Conservation (phyloP, 345 rosid species). For the Hibiscus syriacus region DNA sequence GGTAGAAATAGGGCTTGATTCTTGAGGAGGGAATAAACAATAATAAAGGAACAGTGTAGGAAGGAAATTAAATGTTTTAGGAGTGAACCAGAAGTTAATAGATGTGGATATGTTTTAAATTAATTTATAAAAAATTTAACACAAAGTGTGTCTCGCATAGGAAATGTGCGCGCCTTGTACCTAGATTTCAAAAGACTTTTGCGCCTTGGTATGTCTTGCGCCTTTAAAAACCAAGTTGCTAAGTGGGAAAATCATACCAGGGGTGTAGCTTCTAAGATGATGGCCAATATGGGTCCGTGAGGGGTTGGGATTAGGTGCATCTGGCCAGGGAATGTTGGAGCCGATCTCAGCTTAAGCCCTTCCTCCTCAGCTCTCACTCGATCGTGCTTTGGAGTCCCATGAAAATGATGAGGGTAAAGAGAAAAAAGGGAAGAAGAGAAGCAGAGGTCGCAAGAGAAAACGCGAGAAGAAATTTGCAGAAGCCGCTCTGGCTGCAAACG, state of each 20-base stretch:
- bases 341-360: conserved; percentile 79
- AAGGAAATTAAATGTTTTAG: too few species aligned
- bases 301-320: conserved; percentile 86
- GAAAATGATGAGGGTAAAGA: conserved; percentile 34
- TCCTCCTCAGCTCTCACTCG: conserved; percentile 75
- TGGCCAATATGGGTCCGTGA: conserved; percentile 91
- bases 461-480: conserved; percentile 72
- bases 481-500: too few species aligned
- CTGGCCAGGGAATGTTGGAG: conserved; percentile 77
- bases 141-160: too few species aligned
- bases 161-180: too few species aligned
- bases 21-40: too few species aligned
- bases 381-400: conserved; percentile 51
- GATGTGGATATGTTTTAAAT: too few species aligned
- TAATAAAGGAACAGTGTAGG: too few species aligned
- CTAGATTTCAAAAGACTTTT: too few species aligned
- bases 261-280: conserved; percentile 93
- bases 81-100: too few species aligned
- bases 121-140: too few species aligned
- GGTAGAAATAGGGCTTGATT: too few species aligned
- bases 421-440: conserved; percentile 42
- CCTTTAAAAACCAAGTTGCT: too few species aligned
- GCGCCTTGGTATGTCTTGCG: conserved; percentile 46
- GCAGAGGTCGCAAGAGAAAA: conserved; percentile 90
- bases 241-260: conserved; percentile 97